Evolutionary conservation across 768 basidiomycete species (phyloP).

Genomic region (Tricholoma flavovirens): DNA sequence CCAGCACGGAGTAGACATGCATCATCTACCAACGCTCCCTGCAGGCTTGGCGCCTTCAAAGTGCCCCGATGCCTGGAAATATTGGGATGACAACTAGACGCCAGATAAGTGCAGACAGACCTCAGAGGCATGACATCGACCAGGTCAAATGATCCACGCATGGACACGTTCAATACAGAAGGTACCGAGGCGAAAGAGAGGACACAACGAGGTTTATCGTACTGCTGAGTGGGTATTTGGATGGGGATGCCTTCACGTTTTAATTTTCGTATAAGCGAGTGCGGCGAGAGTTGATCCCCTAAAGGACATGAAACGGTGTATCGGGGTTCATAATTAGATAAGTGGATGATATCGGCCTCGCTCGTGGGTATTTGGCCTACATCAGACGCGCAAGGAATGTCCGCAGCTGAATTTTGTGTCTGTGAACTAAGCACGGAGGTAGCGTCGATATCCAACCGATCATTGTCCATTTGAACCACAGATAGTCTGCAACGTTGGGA

Average conservation of each 20-base stretch:
- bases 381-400: not conserved
- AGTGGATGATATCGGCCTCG: not conserved
- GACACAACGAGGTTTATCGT: constrained; percentile 37
- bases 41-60: constrained; percentile 8
- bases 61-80: constrained; percentile 12
- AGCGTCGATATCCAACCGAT: not conserved
- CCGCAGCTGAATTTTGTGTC: not conserved
- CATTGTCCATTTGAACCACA: not conserved
- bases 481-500: not conserved
- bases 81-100: constrained; percentile 2
- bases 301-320: not conserved
- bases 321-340: not conserved
- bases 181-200: constrained; percentile 13
- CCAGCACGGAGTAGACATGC: constrained; percentile 30
- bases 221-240: constrained; percentile 14
- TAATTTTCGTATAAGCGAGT: not conserved
- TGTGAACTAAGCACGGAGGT: not conserved
- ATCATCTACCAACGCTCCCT: constrained; percentile 35
- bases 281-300: not conserved
- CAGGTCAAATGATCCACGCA: constrained; percentile 32
- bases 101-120: not conserved
- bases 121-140: constrained; percentile 10
- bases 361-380: not conserved
- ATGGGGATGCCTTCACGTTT: constrained; percentile 10
- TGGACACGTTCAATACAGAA: constrained; percentile 28